Conservation (phyloP, 2,329 filamentous ascomycete species). For the Drechslerella dactyloides region DNA sequence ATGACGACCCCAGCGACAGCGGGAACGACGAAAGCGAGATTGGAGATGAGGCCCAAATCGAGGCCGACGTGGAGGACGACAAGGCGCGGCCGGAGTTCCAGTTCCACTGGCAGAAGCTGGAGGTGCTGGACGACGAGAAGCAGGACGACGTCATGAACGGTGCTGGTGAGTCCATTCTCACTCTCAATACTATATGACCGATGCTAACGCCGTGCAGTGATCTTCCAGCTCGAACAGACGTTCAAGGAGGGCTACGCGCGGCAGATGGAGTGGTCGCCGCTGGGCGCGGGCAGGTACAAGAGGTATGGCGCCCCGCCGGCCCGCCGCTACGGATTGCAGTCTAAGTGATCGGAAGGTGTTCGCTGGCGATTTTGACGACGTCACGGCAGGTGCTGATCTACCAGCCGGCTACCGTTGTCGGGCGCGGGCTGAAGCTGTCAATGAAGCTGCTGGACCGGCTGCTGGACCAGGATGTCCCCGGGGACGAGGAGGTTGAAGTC, state of each 20-base stretch:
- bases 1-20: background rate
- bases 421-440: slow-evolving; percentile 29
- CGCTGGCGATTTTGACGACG: slow-evolving; percentile 31
- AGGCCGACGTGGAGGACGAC: slow-evolving; percentile 45
- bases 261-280: slow-evolving; percentile 47
- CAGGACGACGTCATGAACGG: slow-evolving; percentile 41
- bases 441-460: slow-evolving; percentile 42
- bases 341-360: slow-evolving; percentile 18
- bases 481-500: slow-evolving; percentile 36
- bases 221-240: slow-evolving; percentile 42
- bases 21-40: background rate
- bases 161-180: slow-evolving; percentile 8
- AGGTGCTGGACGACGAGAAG: slow-evolving; percentile 33
- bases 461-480: slow-evolving; percentile 42
- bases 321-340: background rate
- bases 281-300: slow-evolving; percentile 35
- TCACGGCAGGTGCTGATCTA: slow-evolving; percentile 42
- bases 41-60: slow-evolving; percentile 8
- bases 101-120: slow-evolving; percentile 47
- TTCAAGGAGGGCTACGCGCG: slow-evolving; percentile 42
- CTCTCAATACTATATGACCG: background rate
- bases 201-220: slow-evolving; percentile 19
- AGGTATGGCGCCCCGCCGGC: background rate
- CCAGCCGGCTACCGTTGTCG: slow-evolving; percentile 41
- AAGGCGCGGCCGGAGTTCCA: slow-evolving; percentile 47